These are phyloP conservation scores for Oryza coarctata DNA, from an alignment of 176 grass and related monocot genomes.

Conservation along the genomic window DNA sequence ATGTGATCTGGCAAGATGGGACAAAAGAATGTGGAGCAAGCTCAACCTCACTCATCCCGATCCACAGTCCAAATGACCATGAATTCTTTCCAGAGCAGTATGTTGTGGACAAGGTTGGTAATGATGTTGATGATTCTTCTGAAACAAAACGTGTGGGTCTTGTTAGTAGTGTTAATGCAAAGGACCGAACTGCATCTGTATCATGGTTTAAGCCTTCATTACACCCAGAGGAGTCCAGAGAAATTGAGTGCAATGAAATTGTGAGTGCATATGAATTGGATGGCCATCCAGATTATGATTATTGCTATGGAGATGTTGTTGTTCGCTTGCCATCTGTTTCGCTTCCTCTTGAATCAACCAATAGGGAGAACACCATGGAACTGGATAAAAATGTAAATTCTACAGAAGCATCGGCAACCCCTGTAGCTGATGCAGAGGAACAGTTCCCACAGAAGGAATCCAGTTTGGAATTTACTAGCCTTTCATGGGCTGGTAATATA, in stretches of 20 bases:
- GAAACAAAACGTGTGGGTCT: slow-evolving; percentile 62
- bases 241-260: slow-evolving; percentile 65
- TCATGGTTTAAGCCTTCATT: slow-evolving; percentile 72
- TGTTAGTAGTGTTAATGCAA: slow-evolving; percentile 75
- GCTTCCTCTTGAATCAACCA: slow-evolving; percentile 44
- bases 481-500: slow-evolving; percentile 92
- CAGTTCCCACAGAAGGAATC: slow-evolving; percentile 42
- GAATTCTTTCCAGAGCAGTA: slow-evolving; percentile 96
- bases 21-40: slow-evolving; percentile 57
- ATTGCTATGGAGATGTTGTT: slow-evolving; percentile 89
- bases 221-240: slow-evolving; percentile 48
- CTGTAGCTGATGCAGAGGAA: slow-evolving; percentile 41
- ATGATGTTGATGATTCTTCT: slow-evolving; percentile 74
- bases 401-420: slow-evolving; percentile 13
- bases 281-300: slow-evolving; percentile 95
- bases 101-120: slow-evolving; percentile 67
- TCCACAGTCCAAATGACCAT: slow-evolving; percentile 83
- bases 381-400: slow-evolving; percentile 44
- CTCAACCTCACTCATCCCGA: slow-evolving; percentile 76
- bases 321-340: slow-evolving; percentile 77
- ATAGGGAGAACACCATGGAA: slow-evolving; percentile 40
- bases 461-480: slow-evolving; percentile 38
- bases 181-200: slow-evolving; percentile 71
- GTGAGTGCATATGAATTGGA: slow-evolving; percentile 97
- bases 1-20: slow-evolving; percentile 91